Evolutionary conservation across 768 basidiomycete species (phyloP), one percentile per base, ranked within the genome.

Genomic region (Pleurotus tuber-regium): DNA sequence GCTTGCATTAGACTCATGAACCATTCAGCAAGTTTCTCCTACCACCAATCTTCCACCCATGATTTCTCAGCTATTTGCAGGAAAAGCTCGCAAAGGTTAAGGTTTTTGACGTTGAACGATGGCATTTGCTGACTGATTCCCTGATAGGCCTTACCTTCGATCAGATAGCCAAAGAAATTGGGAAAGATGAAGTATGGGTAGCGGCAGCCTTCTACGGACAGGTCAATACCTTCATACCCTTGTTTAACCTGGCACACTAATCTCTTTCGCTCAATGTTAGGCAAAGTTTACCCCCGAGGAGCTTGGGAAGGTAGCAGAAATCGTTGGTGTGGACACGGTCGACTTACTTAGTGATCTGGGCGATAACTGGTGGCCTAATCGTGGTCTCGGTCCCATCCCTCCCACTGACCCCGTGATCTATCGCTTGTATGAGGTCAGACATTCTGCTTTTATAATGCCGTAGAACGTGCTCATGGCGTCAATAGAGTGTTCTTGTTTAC

Each of bases 151-250:
- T 85, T 54, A 83, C 84, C 11, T 92, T 91, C 55, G 87, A 83
- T 51, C 70, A 79, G 31, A 79, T 92, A 57, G 88, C 77, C 9
- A 71, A 83, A 52, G 73, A 71, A 5, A 77, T 92, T 48, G 80
- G 77, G 19, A 83, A 77, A 63, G 86, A 89, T 62, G 90, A 92
- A 60, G 76, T 92, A 21, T 92, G 88, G 87, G 75, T 91, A 21
- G 89, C 89, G 2, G 81, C 89, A 4, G 82, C 83, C 42, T 88
- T 92, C 67, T 90, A 89, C 58, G 89, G 84, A 5, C 89, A 91
- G 72, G 87, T 86, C 53, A 18, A 69, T 58, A 4, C 9, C 30
- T 19, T 38, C 35, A 35, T 9, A 6, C 18, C 24, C 10, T 10
- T 18, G 18, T 48, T 47, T 53, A 18, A 1, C 25, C 26, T 43